phyloP scores from a whole-genome alignment of 495 filamentous ascomycete species.

The Talaromyces liani region DNA sequence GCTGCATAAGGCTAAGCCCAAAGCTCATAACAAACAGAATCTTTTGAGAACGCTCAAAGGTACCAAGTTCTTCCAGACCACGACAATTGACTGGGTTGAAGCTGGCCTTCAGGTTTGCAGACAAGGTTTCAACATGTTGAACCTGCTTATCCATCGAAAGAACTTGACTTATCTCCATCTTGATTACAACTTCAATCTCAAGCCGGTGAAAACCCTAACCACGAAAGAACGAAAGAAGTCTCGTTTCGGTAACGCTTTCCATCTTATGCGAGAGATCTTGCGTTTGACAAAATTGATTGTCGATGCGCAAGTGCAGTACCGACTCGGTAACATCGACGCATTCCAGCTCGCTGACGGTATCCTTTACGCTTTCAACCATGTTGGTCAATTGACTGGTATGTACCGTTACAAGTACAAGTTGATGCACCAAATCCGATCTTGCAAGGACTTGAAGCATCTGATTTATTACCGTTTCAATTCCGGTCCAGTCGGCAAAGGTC shows the following conservation, averaged over 20 bases:
- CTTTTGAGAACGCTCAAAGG: constrained; percentile 81
- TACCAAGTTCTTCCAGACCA: constrained; percentile 99
- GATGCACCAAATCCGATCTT: constrained; percentile 99
- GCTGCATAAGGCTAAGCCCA: constrained; percentile 87
- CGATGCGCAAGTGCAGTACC: constrained; percentile 97
- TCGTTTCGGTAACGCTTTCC: constrained; percentile 98
- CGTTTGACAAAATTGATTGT: constrained; percentile 97
- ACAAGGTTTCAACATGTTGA: constrained; percentile 99
- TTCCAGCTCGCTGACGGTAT: constrained; percentile 99
- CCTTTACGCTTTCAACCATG: constrained; percentile 98
- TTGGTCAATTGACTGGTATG: constrained; percentile 98
- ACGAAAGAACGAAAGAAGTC: constrained; percentile 99
- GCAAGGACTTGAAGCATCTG: constrained; percentile 98
- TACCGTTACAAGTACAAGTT: constrained; percentile 99
- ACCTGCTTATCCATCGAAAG: constrained; percentile 95
- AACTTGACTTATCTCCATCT: constrained; percentile 98
- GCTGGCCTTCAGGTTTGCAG: constrained; percentile 96
- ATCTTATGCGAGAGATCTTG: constrained; percentile 98
- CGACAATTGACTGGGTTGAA: constrained; percentile 98
- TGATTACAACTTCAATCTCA: constrained; percentile 99
- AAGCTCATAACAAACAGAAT: constrained; percentile 92
- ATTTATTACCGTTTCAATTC: constrained; percentile 99
- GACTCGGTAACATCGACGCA: constrained; percentile 95
- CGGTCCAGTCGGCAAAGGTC: constrained; percentile 94
- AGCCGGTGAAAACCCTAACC: constrained; percentile 96